Evolutionary conservation across 352 stramenopile species (phyloP).

Genomic region (Globisporangium canariense): DNA sequence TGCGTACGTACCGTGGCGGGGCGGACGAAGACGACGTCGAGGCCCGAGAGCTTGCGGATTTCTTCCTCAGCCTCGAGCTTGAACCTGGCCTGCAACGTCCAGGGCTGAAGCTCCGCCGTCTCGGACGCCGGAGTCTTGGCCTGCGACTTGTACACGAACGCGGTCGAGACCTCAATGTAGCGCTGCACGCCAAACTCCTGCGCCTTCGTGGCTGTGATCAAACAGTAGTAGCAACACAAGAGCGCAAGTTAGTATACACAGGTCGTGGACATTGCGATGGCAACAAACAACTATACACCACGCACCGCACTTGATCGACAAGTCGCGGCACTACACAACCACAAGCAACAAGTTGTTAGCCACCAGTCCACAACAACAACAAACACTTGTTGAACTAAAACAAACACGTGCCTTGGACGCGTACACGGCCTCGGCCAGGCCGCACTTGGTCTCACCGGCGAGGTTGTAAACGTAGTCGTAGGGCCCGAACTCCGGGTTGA

Average conservation of each 20-base stretch:
- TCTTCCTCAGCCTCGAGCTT: conserved; percentile 80
- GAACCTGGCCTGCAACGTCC: conserved; percentile 85
- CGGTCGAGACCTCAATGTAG: conserved; percentile 83
- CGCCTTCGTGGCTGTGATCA: conserved; percentile 48
- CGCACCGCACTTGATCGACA: conserved; percentile 82
- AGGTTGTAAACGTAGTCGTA: conserved; percentile 88
- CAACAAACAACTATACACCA: neutral
- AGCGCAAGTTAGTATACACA: neutral
- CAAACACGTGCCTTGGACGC: conserved; percentile 53
- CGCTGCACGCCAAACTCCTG: conserved; percentile 67
- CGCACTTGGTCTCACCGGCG: conserved; percentile 81
- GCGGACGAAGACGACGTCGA: conserved; percentile 77
- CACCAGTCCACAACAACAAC: neutral
- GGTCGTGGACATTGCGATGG: neutral
- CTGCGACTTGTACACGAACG: conserved; percentile 89
- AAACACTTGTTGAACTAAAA: neutral
- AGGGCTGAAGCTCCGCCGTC: conserved; percentile 59
- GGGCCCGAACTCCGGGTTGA: conserved; percentile 59
- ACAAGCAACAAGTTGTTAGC: neutral
- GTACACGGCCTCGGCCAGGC: conserved; percentile 69
- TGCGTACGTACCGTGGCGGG: conserved; percentile 48
- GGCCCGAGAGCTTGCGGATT: conserved; percentile 47
- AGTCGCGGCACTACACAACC: conserved; percentile 55
- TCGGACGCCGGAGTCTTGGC: conserved; percentile 64
- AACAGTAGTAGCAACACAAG: neutral